Base-by-base conservation (phyloP, 495 filamentous ascomycete genomes). In the Podospora pseudopauciseta region DNA sequence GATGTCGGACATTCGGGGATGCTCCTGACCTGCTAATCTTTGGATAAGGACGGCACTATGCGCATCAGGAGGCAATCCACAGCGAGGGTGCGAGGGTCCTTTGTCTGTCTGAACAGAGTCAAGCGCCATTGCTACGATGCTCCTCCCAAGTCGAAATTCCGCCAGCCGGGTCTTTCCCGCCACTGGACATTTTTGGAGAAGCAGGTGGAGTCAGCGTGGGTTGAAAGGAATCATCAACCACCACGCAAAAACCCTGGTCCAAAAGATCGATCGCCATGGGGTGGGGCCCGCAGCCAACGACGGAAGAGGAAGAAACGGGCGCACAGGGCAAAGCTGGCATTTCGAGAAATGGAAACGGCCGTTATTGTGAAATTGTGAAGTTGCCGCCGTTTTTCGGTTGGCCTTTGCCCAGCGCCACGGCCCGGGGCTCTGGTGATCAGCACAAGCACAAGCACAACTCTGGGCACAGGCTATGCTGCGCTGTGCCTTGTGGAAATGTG, bases 161-260 rank as follows among this genome's bases (percentile, higher is more conserved):
- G 39, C 39, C 39, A 49, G 39, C 39, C 39, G 39, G 39, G 39
- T 49, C 39, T 49, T 49, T 49, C 39, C 39, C 39, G 39, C 13
- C 15, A 16, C 39, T 49, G 39, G 39, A 49, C 39, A 49, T 16
- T 49, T 49, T 49, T 49, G 39, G 39, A 49, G 39, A 49, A 49
- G n/a, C 16, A 20, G 55, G 55, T 58, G 55, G 55, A 58, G 32
- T 13, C 61, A n/a, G 61, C 61, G 61, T 63, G 61, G 61, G 61
- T 32, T 28, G 32, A 63, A 63, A 26, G 30, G 30, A 63, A 39
- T 16, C 19, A 32, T n/a, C 19, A 4, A 60, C 18, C 58, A 30
- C 30, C 61, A 63, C 27, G 18, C 16, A 49, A 63, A 63, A 16
- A 63, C 60, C 27, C 26, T 62, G 16, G 30, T 20, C n/a, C 28